These are phyloP conservation scores for Pseudogymnoascus sp. DNA, from an alignment of 2,329 filamentous ascomycete species.

Conservation along the genomic window DNA sequence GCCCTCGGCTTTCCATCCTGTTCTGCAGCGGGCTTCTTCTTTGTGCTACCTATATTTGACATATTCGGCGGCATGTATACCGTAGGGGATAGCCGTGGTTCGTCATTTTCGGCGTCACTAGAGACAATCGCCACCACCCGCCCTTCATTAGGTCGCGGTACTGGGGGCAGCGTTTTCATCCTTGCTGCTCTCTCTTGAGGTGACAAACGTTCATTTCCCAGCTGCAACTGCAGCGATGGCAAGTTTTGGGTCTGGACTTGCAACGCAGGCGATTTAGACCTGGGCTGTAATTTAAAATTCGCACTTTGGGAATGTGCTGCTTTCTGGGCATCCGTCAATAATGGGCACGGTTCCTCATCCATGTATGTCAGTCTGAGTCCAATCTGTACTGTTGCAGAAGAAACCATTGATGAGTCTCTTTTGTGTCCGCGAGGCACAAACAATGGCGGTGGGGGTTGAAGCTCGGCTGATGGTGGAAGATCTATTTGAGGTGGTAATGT, in stretches of 20 bases:
- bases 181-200: conserved; percentile 28
- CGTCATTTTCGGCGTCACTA: conserved; percentile 17
- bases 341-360: conserved; percentile 19
- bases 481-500: neutral
- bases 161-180: conserved; percentile 32
- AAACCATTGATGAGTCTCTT: conserved; percentile 53
- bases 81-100: neutral
- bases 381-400: conserved; percentile 62
- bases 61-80: neutral
- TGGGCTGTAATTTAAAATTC: conserved; percentile 13
- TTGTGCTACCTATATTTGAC: neutral
- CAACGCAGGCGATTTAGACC: neutral
- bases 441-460: conserved; percentile 21
- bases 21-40: neutral
- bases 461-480: neutral
- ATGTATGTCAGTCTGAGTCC: conserved; percentile 56
- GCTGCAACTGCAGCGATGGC: conserved; percentile 11
- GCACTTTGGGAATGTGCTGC: conserved; percentile 21
- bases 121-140: conserved; percentile 28
- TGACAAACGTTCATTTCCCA: conserved; percentile 22
- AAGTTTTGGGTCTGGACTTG: conserved; percentile 21
- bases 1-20: neutral
- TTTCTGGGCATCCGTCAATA: conserved; percentile 28
- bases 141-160: neutral
- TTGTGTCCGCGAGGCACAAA: conserved; percentile 24